These are phyloP conservation scores for Stagonosporopsis rhizophila DNA, from an alignment of 2,329 filamentous ascomycete species.

Conservation along the genomic window DNA sequence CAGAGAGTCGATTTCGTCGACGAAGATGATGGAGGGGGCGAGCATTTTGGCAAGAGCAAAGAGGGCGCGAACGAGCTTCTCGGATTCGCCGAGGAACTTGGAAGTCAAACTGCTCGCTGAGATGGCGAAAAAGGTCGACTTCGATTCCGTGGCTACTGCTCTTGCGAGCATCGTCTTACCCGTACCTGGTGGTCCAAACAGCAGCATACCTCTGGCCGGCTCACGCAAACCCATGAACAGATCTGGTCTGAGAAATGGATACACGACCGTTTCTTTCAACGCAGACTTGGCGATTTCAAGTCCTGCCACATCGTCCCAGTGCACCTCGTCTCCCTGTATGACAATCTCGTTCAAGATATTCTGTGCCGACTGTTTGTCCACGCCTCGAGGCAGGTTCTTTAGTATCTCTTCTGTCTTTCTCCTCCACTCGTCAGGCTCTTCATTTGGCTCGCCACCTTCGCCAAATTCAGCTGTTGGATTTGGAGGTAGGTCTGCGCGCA, in stretches of 20 bases:
- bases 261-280: constrained; percentile 93
- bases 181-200: constrained; percentile 97
- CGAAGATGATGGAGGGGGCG: constrained; percentile 95
- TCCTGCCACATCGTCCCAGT: constrained; percentile 92
- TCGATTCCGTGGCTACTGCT: constrained; percentile 92
- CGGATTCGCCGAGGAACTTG: constrained; percentile 94
- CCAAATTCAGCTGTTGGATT: constrained; percentile 41
- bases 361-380: constrained; percentile 82
- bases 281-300: constrained; percentile 89
- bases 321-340: constrained; percentile 90
- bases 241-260: constrained; percentile 93
- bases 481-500: constrained; percentile 41
- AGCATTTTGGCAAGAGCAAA: constrained; percentile 89
- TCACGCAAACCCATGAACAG: constrained; percentile 95
- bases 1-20: constrained; percentile 96
- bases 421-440: constrained; percentile 48
- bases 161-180: constrained; percentile 98
- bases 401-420: constrained; percentile 59
- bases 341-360: constrained; percentile 97
- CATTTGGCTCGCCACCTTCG: constrained; percentile 29
- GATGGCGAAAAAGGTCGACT: constrained; percentile 96
- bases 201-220: constrained; percentile 90
- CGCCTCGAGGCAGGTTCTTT: constrained; percentile 78
- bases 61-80: constrained; percentile 92
- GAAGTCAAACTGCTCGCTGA: constrained; percentile 92